Base-by-base conservation (phyloP, 169 alveolate species). In the Plasmodium falciparum region DNA sequence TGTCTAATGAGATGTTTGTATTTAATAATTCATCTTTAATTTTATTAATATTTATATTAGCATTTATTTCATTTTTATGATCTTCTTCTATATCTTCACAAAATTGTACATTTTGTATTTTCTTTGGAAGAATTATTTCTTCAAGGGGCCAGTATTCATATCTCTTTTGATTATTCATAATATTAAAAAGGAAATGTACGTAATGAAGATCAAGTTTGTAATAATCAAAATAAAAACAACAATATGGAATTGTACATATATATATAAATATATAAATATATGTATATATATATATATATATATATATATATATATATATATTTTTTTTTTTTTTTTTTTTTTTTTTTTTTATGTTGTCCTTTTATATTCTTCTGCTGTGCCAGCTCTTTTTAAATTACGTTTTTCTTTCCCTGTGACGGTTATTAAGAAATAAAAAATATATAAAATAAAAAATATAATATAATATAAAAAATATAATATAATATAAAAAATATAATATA, bases 131-230 rank as follows among this genome's bases (percentile, higher is more conserved):
- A 65, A 76, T 63, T 0, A 76, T 63, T 52, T 76, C 75, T 43
- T 76, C 89, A 39, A 76, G 33, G 4, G 75, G 74, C 12, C 78
- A 52, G 26, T 63, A 50, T 58, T 76, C 78, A 26, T 63, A 76
- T 22, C 75, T 52, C 29, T 65, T 65, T 12, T 29, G 63, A n/a
- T 17, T 8, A 5, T n/a, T 76, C 89, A 76, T 76, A 12, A 45
- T 39, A 61, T 59, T 17, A 15, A 24, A n/a, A 13, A 52, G 5
- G 56, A 17, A 11, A 3, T 6, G 12, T 52, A 52, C 62, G 62
- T 52, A 13, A 13, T 52, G 3, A 13, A 3, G 6, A 52, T 15
- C 0, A 52, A 13, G 62, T 52, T 52, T 8, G 4, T 52, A 13
- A 52, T 13, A 52, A 12, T 5, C 62, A 52, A 2, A 52, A 12